Conservation (phyloP, 768 basidiomycete genomes). For the Sporobolomyces pararoseus region DNA sequence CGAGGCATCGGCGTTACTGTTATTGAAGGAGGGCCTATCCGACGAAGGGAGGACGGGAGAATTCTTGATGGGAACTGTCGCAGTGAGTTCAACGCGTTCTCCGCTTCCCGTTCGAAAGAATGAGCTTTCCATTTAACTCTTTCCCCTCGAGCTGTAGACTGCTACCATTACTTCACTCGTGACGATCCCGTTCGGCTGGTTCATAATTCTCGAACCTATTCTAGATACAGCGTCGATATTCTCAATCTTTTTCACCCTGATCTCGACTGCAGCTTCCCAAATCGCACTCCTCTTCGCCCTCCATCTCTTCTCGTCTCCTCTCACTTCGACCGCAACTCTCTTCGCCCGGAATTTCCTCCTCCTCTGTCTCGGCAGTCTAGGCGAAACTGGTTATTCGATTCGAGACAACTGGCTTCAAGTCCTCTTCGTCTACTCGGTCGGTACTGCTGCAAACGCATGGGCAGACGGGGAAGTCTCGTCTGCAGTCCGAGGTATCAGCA, state of each 20-base stretch:
- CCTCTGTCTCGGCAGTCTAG: slow-evolving; percentile 2
- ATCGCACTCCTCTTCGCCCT: slow-evolving; percentile 14
- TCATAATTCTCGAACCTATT: neutral
- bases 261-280: neutral
- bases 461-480: neutral
- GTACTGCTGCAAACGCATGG: neutral
- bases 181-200: neutral
- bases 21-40: slow-evolving; percentile 14
- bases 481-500: neutral
- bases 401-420: slow-evolving; percentile 29
- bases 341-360: slow-evolving; percentile 27
- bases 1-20: neutral
- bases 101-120: neutral
- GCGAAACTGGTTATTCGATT: neutral
- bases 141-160: neutral
- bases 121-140: neutral
- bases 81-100: neutral
- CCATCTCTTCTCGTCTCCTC: neutral
- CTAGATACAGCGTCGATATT: neutral
- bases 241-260: neutral
- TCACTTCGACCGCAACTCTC: slow-evolving; percentile 2
- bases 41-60: neutral
- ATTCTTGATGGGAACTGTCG: neutral
- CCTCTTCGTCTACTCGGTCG: slow-evolving; percentile 13
- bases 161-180: neutral